phyloP scores from a whole-genome alignment of 1,284 basidiomycete species.

The Puccinia polysora region DNA sequence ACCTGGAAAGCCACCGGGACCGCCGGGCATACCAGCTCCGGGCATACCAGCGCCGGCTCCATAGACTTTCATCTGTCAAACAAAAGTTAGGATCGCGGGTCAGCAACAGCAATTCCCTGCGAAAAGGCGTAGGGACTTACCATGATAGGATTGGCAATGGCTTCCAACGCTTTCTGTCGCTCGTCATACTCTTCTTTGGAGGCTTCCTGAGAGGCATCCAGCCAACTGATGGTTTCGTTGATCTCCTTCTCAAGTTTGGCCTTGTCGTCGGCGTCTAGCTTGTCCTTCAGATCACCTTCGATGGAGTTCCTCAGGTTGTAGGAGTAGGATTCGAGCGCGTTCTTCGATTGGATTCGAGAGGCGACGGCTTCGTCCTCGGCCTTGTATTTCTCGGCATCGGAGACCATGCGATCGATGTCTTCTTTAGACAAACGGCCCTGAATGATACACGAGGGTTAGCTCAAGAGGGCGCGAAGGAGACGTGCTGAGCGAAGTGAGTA shows the following conservation, averaged over 20 bases:
- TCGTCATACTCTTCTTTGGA: slow-evolving; percentile 93
- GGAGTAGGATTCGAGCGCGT: slow-evolving; percentile 72
- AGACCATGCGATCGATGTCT: slow-evolving; percentile 97
- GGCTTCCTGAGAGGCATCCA: slow-evolving; percentile 82
- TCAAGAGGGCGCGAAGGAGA: slow-evolving; percentile 22
- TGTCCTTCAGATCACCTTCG: slow-evolving; percentile 60
- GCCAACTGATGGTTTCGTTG: slow-evolving; percentile 80
- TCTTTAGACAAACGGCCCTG: slow-evolving; percentile 88
- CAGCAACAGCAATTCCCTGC: no score
- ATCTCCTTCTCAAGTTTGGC: slow-evolving; percentile 74
- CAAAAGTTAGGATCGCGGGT: no score
- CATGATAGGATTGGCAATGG: slow-evolving; percentile 76
- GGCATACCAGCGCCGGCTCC: slow-evolving; percentile 56
- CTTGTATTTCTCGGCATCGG: slow-evolving; percentile 89
- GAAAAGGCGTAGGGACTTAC: slow-evolving; percentile 1
- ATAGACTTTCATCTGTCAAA: slow-evolving; percentile 64
- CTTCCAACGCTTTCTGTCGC: slow-evolving; percentile 94
- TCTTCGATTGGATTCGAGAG: slow-evolving; percentile 73
- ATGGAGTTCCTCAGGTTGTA: slow-evolving; percentile 95
- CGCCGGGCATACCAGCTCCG: slow-evolving; percentile 57
- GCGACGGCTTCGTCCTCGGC: slow-evolving; percentile 58
- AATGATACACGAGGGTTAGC: slow-evolving; percentile 50
- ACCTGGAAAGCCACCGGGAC: slow-evolving; percentile 56
- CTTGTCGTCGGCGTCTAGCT: slow-evolving; percentile 89
- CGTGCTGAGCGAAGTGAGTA: background rate